Percentiles rank a stretch among this genome's conserved stretches.
These are phyloP conservation scores for Neurospora sp. DNA, from an alignment of 495 filamentous ascomycete genomes.

Conservation along the genomic window DNA sequence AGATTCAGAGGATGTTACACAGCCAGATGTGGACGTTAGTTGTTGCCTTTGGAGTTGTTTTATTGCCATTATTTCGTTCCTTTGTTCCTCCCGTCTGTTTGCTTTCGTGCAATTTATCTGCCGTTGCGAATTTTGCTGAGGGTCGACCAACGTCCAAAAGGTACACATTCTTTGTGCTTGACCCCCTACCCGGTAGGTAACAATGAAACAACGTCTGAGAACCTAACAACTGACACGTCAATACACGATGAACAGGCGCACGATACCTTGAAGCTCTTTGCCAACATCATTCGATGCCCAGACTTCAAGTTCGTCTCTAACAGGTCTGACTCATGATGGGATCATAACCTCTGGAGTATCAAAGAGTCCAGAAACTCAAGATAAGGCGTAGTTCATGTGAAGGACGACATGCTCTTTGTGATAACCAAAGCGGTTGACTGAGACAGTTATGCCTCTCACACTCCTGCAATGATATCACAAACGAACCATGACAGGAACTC, in stretches of 20 bases:
- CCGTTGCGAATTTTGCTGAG: background rate
- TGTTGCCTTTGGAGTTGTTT: background rate
- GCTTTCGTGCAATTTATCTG: background rate
- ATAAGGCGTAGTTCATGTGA: background rate
- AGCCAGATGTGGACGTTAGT: background rate
- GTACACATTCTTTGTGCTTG: background rate
- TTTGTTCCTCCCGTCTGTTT: background rate
- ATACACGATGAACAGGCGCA: background rate
- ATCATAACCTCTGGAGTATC: background rate
- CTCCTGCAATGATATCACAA: background rate
- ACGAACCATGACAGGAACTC: background rate
- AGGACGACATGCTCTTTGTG: background rate
- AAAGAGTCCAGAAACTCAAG: background rate
- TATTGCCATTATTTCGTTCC: background rate
- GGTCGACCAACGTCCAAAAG: background rate
- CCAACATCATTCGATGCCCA: background rate
- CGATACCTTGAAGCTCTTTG: background rate
- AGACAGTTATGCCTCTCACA: background rate
- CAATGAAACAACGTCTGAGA: background rate
- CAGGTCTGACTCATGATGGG: background rate
- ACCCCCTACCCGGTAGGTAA: background rate
- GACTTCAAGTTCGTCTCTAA: background rate
- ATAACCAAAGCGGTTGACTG: background rate
- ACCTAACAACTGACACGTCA: background rate
- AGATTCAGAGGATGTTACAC: background rate